These are phyloP conservation scores for Tuber umbilicatum DNA, from an alignment of 495 filamentous ascomycete genomes.

Conservation along the genomic window DNA sequence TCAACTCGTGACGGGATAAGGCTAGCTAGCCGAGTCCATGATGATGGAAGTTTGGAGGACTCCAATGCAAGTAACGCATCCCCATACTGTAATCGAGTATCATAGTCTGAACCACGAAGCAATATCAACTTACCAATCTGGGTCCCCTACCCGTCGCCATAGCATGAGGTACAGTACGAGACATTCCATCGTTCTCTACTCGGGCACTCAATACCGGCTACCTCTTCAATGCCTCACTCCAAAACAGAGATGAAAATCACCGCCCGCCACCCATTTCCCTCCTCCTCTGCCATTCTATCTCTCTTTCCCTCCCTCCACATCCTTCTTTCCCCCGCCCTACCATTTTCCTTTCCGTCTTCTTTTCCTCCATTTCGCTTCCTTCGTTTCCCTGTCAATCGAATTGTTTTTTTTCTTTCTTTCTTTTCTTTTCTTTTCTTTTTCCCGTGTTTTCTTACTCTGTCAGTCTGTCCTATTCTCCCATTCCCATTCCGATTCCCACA, in stretches of 20 bases:
- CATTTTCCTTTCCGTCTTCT: neutral
- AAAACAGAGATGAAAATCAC: neutral
- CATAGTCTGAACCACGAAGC: neutral
- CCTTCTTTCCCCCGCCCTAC: neutral
- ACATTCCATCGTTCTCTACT: neutral
- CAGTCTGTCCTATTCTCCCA: neutral
- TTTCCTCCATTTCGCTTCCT: neutral
- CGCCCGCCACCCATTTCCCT: neutral
- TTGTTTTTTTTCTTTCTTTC: neutral
- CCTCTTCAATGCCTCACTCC: neutral
- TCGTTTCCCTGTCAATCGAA: neutral
- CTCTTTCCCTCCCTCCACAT: neutral
- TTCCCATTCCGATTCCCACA: neutral
- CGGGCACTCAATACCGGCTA: neutral
- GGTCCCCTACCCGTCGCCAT: neutral
- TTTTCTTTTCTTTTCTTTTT: neutral
- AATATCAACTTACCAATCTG: neutral
- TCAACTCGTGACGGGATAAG: neutral
- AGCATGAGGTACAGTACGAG: neutral
- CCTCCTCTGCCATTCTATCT: neutral
- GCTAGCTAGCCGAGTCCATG: slow-evolving; percentile 1
- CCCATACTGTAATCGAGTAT: too few species aligned
- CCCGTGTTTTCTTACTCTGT: neutral
- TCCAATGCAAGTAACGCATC: neutral
- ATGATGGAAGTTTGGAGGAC: neutral